These are phyloP conservation scores for Pleurotus tuoliensis DNA, from an alignment of 768 basidiomycete species.

Conservation along the genomic window DNA sequence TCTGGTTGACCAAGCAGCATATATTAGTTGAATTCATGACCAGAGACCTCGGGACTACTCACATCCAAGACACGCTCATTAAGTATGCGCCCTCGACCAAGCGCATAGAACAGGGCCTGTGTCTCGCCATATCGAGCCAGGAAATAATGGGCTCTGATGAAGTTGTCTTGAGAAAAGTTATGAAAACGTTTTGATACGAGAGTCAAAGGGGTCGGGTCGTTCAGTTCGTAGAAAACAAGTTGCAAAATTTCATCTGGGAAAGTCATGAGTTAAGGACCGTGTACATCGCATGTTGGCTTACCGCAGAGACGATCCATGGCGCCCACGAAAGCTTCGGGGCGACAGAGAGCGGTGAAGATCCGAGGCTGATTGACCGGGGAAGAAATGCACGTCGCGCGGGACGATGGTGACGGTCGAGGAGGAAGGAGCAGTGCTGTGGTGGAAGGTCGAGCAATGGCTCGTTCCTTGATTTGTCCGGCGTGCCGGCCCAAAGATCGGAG, in stretches of 20 bases:
- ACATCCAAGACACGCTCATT: constrained; percentile 69
- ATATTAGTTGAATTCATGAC: no score
- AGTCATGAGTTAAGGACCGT: constrained; percentile 8
- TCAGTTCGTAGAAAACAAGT: constrained; percentile 68
- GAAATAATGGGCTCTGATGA: constrained; percentile 76
- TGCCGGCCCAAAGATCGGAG: constrained; percentile 7
- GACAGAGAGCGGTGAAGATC: constrained; percentile 13
- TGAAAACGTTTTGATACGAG: constrained; percentile 56
- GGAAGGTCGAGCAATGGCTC: constrained; percentile 17
- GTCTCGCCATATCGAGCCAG: constrained; percentile 66
- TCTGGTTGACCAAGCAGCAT: constrained; percentile 32
- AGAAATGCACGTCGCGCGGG: constrained; percentile 9
- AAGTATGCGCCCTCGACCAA: constrained; percentile 65
- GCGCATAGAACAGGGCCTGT: constrained; percentile 72
- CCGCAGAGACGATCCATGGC: constrained; percentile 67
- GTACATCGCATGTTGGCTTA: constrained; percentile 30
- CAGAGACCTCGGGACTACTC: constrained; percentile 24
- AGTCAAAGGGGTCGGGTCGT: constrained; percentile 58
- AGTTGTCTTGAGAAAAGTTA: constrained; percentile 65
- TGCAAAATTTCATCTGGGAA: constrained; percentile 61
- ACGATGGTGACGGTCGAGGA: constrained; percentile 17
- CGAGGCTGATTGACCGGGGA: constrained; percentile 10
- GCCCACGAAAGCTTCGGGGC: constrained; percentile 3
- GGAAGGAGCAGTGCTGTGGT: constrained; percentile 15
- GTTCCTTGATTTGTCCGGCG: constrained; percentile 8